Evolutionary conservation across 768 basidiomycete species (phyloP).

Genomic region (Termitomyces sp.): DNA sequence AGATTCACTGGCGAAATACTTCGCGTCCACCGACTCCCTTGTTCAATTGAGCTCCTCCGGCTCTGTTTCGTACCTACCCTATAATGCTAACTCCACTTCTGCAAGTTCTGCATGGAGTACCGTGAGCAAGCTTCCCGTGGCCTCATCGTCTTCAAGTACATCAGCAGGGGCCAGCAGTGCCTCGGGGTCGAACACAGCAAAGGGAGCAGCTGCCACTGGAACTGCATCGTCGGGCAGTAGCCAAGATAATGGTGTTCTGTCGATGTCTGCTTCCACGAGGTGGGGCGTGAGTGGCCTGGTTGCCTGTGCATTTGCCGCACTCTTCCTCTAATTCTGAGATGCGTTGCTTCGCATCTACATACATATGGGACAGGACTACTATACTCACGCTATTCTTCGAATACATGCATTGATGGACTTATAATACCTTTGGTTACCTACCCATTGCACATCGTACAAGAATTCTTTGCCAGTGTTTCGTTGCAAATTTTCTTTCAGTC

Average conservation of each 20-base stretch:
- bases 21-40: constrained; percentile 57
- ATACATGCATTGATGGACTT: not conserved
- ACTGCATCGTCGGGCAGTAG: constrained; percentile 1
- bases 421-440: no score
- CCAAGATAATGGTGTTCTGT: constrained; percentile 10
- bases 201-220: constrained; percentile 14
- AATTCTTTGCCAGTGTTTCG: not conserved
- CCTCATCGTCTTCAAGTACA: constrained; percentile 31
- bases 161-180: constrained; percentile 3
- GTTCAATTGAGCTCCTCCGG: constrained; percentile 69
- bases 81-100: constrained; percentile 41
- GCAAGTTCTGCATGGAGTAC: constrained; percentile 50
- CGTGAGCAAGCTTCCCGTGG: constrained; percentile 43
- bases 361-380: not conserved
- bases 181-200: constrained; percentile 11
- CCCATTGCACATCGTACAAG: not conserved
- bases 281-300: constrained; percentile 14
- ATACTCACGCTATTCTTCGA: not conserved
- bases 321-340: constrained; percentile 11
- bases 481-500: no score
- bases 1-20: constrained; percentile 61
- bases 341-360: not conserved
- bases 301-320: constrained; percentile 11
- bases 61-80: constrained; percentile 59
- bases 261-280: constrained; percentile 6